Base-by-base conservation (phyloP, 2,329 filamentous ascomycete genomes). In the Alternaria sp. region DNA sequence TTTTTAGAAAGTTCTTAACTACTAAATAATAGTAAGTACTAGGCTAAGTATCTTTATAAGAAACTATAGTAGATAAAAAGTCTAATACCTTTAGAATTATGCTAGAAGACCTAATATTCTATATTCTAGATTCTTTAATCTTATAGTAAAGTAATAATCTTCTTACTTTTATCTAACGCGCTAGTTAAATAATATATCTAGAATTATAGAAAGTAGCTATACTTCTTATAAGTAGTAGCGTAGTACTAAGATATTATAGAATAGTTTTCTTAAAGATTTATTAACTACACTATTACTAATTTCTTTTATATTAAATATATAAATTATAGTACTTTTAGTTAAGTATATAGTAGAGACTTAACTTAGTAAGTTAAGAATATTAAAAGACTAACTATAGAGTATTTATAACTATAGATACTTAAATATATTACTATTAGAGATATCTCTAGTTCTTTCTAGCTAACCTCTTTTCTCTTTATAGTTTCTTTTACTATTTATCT, bases 401-500 rank as follows among this genome's bases (percentile, higher is more conserved):
- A 25, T 43, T 43, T 50, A 9, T 43, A 10, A 57, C n/a, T 46
- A 54, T 47, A 49, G 58, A 45, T 51, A 5, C 26, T 50, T 5
- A 46, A 33, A 56, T 47, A 5, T 43, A 49, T 45, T 26, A 41
- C 26, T 54, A 43, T 54, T 14, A 51, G 15, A 63, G 21, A 51
- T 1, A 7, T 53, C 3, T 33, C n/a, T 45, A 50, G 20, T 50
- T 61, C 30, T 64, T 61, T 14, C 23, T 12, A 7, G 11, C 58
- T 30, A 6, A 60, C 15, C 5, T 58, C 18, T 63, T 61, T 45
- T 26, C 26, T 43, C 30, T 4, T 44, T 20, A 15, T 15, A n/a
- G 37, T 61, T 63, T 69, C 58, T 47, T 69, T 59, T 28, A 20
- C 46, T 10, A 37, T 5, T 46, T 25, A 28, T 64, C 63, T 61